Percentiles rank a stretch among this genome's conserved stretches.
These are phyloP conservation scores for Begonia fuchsioides DNA, from an alignment of 306 rosid genomes.

Conservation along the genomic window DNA sequence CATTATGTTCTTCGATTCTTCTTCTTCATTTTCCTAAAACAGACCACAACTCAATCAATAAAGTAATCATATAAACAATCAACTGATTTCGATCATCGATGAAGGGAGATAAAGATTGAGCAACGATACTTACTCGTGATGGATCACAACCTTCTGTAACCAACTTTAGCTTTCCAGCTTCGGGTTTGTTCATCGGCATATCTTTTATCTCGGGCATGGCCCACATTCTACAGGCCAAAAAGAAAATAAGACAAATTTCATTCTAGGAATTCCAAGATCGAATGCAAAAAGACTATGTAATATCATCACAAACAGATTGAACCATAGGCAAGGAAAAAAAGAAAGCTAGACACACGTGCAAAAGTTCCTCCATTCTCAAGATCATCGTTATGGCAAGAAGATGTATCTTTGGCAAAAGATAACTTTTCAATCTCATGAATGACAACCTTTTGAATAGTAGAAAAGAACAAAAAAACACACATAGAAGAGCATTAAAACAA, in stretches of 20 bases:
- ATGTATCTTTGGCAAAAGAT: not conserved
- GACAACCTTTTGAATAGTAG: not conserved
- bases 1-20: conserved; percentile 21
- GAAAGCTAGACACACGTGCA: too few species aligned
- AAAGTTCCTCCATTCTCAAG: too few species aligned
- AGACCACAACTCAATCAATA: not conserved
- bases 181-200: conserved; percentile 16
- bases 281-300: too few species aligned
- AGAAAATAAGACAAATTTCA: too few species aligned
- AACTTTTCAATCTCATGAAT: not conserved
- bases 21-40: conserved; percentile 21
- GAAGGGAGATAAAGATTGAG: conserved; percentile 1
- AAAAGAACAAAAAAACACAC: not conserved
- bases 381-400: too few species aligned
- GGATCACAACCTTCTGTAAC: conserved; percentile 27
- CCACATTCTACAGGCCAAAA: conserved; percentile 22
- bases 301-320: too few species aligned
- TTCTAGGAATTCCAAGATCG: too few species aligned
- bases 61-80: too few species aligned
- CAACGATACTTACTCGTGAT: conserved; percentile 18
- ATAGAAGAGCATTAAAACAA: not conserved
- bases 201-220: conserved; percentile 28
- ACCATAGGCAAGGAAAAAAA: too few species aligned
- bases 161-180: conserved; percentile 16
- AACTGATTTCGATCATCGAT: too few species aligned